Evolutionary conservation across 805 yeast species (phyloP).

Genomic region (Ogataea minuta): DNA sequence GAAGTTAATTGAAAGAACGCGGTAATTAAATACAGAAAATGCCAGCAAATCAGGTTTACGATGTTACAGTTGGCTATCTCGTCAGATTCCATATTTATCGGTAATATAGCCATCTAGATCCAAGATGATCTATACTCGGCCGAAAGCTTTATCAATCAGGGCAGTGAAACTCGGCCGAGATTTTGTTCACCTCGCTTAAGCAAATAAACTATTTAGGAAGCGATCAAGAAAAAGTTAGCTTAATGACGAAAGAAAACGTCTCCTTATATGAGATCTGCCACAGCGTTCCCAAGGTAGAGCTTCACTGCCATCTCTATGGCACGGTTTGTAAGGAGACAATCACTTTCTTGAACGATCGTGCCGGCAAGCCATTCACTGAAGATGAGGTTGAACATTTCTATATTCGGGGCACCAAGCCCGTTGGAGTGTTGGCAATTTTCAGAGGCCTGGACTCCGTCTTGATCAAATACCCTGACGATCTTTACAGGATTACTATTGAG

Average conservation of each 20-base stretch:
- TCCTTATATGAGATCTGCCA: slow-evolving; percentile 24
- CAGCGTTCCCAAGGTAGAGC: slow-evolving; percentile 32
- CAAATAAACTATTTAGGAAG: not conserved
- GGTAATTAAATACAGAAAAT: too few species aligned
- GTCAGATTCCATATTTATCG: too few species aligned
- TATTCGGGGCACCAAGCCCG: slow-evolving; percentile 33
- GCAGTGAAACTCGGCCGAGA: slow-evolving; percentile 8
- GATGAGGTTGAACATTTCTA: slow-evolving; percentile 29
- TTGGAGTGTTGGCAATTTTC: slow-evolving; percentile 32
- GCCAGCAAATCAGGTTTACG: too few species aligned
- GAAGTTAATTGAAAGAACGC: too few species aligned
- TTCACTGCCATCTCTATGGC: slow-evolving; percentile 34
- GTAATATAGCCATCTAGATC: not conserved
- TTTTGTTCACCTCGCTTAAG: slow-evolving; percentile 2
- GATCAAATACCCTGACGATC: slow-evolving; percentile 26
- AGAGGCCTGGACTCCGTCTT: slow-evolving; percentile 29
- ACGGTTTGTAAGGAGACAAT: slow-evolving; percentile 29
- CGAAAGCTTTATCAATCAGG: slow-evolving; percentile 5
- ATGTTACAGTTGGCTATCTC: too few species aligned
- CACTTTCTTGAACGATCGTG: slow-evolving; percentile 24
- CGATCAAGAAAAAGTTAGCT: not conserved
- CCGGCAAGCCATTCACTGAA: slow-evolving; percentile 24
- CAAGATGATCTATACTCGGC: slow-evolving; percentile 1
- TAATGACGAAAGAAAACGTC: not conserved
- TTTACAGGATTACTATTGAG: slow-evolving; percentile 29